Evolutionary conservation across 1,284 basidiomycete genomes (phyloP).

Genomic region (Exsudoporus floridanus): DNA sequence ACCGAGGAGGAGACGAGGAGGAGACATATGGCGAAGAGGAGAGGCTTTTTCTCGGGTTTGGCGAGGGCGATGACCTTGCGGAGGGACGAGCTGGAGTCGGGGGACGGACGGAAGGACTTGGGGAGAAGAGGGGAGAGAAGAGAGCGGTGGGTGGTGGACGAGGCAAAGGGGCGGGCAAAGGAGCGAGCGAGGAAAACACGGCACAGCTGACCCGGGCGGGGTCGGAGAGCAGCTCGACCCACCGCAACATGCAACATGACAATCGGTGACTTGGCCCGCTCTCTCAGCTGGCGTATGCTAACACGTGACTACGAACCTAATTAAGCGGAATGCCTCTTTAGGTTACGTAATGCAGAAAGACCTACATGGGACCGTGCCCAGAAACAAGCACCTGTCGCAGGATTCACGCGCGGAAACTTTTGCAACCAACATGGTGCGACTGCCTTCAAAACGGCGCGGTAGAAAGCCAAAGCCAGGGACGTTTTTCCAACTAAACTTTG

Average conservation of each 20-base stretch:
- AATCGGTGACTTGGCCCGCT: neutral
- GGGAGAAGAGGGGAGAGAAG: constrained; percentile 43
- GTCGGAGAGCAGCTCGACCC: constrained; percentile 2
- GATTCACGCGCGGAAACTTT: too few species aligned
- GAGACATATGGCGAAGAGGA: constrained; percentile 68
- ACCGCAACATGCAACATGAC: neutral
- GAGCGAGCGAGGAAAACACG: neutral
- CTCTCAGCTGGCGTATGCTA: neutral
- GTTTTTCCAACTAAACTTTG: too few species aligned
- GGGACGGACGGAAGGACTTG: constrained; percentile 32
- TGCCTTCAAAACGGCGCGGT: too few species aligned
- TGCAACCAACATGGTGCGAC: too few species aligned
- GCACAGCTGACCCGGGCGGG: neutral
- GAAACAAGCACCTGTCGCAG: too few species aligned
- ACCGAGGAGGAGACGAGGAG: constrained; percentile 73
- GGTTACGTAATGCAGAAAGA: too few species aligned
- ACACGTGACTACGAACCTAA: too few species aligned
- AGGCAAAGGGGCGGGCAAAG: constrained; percentile 14
- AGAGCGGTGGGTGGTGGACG: constrained; percentile 28
- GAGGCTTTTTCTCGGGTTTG: constrained; percentile 72
- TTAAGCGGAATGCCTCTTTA: too few species aligned
- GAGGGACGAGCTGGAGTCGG: constrained; percentile 56
- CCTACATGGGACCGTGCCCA: too few species aligned
- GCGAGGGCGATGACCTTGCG: constrained; percentile 76
- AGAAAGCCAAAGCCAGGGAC: too few species aligned